Conservation (phyloP, 371 early-diverging fungal species). For the Choanephora cucurbitarum region DNA sequence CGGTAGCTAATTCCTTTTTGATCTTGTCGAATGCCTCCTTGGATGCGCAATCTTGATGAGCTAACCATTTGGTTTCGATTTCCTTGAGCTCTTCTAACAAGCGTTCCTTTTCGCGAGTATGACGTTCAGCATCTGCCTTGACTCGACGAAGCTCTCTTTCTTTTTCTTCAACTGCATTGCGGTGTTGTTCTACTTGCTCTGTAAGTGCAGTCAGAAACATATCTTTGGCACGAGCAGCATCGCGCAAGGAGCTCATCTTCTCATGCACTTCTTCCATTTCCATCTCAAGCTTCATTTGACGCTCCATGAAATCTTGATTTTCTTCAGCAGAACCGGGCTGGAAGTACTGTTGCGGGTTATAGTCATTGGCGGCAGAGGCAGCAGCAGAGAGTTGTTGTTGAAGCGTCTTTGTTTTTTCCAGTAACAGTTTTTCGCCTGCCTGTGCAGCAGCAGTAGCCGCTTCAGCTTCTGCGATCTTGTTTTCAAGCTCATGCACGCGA, state of each 20-base stretch:
- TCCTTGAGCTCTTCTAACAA: conserved; percentile 42
- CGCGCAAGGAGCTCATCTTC: conserved; percentile 46
- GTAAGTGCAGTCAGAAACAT: conserved; percentile 48
- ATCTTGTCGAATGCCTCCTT: conserved; percentile 40
- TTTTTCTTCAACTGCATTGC: conserved; percentile 50
- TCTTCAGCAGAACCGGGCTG: conserved; percentile 23
- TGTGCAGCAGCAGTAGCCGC: conserved; percentile 47
- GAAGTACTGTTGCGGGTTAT: conserved; percentile 24
- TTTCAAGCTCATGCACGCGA: conserved; percentile 41
- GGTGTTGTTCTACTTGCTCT: conserved; percentile 48
- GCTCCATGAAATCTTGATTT: conserved; percentile 27
- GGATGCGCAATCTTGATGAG: conserved; percentile 40
- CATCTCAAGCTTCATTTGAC: conserved; percentile 48
- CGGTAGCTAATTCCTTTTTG: conserved; percentile 28
- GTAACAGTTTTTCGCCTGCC: conserved; percentile 18
- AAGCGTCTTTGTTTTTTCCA: conserved; percentile 12
- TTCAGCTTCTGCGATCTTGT: conserved; percentile 49
- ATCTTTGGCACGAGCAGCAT: conserved; percentile 53
- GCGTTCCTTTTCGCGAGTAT: conserved; percentile 44
- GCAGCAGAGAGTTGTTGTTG: conserved; percentile 32
- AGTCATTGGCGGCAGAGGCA: conserved; percentile 9
- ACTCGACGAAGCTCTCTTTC: conserved; percentile 49
- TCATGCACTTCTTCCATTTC: conserved; percentile 57
- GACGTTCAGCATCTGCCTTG: conserved; percentile 45
- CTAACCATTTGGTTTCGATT: conserved; percentile 36